These are phyloP conservation scores for Lepidium aucheri DNA, from an alignment of 345 rosid species.

Conservation along the genomic window DNA sequence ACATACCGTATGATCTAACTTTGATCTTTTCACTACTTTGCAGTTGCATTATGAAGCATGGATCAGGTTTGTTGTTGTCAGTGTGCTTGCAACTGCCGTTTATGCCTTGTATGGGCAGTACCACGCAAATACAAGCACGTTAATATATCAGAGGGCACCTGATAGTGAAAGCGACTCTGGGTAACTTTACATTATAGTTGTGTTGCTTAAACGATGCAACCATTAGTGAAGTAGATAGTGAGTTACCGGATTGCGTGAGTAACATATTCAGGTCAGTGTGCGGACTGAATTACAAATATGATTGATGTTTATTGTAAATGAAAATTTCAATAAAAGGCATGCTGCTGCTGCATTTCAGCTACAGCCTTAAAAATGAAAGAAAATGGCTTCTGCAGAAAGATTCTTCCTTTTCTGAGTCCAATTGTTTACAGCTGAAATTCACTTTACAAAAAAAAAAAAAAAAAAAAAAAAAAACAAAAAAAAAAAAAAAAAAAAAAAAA, in stretches of 20 bases:
- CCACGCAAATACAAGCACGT: constrained; percentile 55
- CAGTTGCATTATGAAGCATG: constrained; percentile 95
- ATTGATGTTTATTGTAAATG: constrained; percentile 5
- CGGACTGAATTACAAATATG: too few relatives aligned
- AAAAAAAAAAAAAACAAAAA: too few relatives aligned
- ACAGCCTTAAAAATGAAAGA: not conserved
- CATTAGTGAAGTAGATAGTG: not conserved
- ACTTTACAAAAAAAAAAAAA: too few relatives aligned
- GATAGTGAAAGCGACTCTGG: constrained; percentile 23
- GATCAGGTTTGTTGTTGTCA: constrained; percentile 71
- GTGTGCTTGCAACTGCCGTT: constrained; percentile 46
- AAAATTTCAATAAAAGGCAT: not conserved
- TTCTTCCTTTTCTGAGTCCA: too few relatives aligned
- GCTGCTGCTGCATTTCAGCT: not conserved
- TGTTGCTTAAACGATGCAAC: not conserved
- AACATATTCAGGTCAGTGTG: too few relatives aligned
- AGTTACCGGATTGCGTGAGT: too few relatives aligned
- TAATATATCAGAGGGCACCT: constrained; percentile 54
- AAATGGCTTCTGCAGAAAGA: too few relatives aligned
- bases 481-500: too few relatives aligned
- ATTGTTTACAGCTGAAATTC: too few relatives aligned
- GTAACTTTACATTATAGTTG: not conserved
- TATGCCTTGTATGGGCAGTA: constrained; percentile 84
- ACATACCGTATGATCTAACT: constrained; percentile 3
- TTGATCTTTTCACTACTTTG: constrained; percentile 10